phyloP scores from a whole-genome alignment of 371 early-diverging fungal species.

The Entomophthora muscae region DNA sequence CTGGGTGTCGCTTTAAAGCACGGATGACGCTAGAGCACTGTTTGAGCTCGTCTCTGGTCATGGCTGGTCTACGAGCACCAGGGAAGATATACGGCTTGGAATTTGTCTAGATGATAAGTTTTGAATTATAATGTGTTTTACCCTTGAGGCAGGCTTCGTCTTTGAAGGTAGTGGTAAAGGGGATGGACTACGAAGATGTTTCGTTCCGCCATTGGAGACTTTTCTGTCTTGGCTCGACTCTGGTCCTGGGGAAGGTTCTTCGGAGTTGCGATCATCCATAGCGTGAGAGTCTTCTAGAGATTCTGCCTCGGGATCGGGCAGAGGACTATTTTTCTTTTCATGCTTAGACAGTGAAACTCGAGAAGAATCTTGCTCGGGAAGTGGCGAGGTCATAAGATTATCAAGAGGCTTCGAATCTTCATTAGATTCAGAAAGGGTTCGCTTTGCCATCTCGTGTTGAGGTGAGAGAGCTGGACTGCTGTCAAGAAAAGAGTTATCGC shows the following conservation, averaged over 20 bases:
- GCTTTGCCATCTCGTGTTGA: neutral
- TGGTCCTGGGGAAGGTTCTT: too few relatives aligned
- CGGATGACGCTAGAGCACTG: constrained; percentile 56
- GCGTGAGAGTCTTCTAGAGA: too few relatives aligned
- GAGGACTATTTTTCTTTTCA: too few relatives aligned
- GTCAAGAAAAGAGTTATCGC: neutral
- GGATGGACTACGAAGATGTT: too few relatives aligned
- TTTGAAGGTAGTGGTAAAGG: neutral
- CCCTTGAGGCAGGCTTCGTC: neutral
- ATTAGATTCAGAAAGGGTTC: neutral
- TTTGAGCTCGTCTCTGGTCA: constrained; percentile 65
- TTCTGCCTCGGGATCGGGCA: too few relatives aligned
- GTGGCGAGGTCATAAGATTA: neutral
- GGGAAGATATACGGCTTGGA: neutral
- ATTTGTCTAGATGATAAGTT: neutral
- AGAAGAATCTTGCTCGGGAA: too few relatives aligned
- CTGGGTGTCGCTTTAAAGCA: constrained; percentile 49
- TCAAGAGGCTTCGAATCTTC: neutral
- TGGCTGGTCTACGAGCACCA: constrained; percentile 17
- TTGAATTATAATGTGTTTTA: too few relatives aligned
- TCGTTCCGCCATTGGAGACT: too few relatives aligned
- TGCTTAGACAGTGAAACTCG: too few relatives aligned
- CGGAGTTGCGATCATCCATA: too few relatives aligned
- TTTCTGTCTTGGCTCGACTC: too few relatives aligned
- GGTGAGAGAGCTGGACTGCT: neutral